Base-by-base conservation (phyloP, 495 filamentous ascomycete species). In the Clavariopsis aquatica region DNA sequence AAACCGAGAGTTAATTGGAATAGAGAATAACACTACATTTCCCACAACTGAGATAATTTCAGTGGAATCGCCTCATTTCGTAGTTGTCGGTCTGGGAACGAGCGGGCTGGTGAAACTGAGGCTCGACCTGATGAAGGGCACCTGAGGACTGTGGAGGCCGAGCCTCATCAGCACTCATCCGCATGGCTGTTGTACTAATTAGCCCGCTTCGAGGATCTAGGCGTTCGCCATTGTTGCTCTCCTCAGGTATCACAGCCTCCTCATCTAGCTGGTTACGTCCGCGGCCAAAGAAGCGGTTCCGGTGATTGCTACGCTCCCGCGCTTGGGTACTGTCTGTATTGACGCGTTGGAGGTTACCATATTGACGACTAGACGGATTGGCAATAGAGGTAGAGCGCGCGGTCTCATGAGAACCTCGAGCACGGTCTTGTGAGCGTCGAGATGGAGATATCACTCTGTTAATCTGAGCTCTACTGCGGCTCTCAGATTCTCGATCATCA, bases 401-500 rank as follows among this genome's bases (percentile, higher is more conserved):
- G 22, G 58, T 64, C n/a, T 73, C 64, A 5, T 46, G 49, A 19
- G 72, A 74, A 3, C 29, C n/a, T 23, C 72, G 64, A 22, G 49
- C 24, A 27, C 68, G 63, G 1, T 69, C 66, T 17, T 72, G 61
- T 0, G 68, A 73, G 17, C 24, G 41, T 10, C 64, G 65, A 12
- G 69, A 71, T 4, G 73, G 71, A 23, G 72, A 70, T 0, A 31
- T 65, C 49, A 74, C 31, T n/a, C 65, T 68, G 52, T 57, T 62
- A 19, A 65, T 46, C 7, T 57, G 34, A 10, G 61, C 65, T 15
- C 23, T 68, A 54, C 47, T 68, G 60, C 57, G 67, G 57, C 49
- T 2, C 13, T 66, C 49, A 15, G 52, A 43, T 20, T 69, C 69
- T 13, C 73, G 66, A 60, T 85, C 83, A 58, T 87, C 84, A 69